Conservation (phyloP, 495 filamentous ascomycete genomes). For the Xeromyces bisporus region DNA sequence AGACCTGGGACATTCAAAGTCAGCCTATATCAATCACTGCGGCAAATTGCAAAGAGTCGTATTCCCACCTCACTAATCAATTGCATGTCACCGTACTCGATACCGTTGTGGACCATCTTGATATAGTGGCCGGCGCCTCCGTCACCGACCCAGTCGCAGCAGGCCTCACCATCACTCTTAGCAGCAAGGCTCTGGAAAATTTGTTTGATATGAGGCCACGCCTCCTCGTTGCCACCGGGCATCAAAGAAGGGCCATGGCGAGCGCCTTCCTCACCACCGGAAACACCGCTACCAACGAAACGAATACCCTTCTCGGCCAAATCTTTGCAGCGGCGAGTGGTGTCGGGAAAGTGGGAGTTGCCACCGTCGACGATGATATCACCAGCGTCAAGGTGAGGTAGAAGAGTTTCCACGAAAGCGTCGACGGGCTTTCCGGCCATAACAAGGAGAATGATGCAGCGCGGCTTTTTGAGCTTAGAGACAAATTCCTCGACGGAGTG, state of each 20-base stretch:
- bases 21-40: background rate
- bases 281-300: slow-evolving; percentile 95
- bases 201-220: slow-evolving; percentile 97
- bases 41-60: slow-evolving; percentile 2
- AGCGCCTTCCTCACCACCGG: slow-evolving; percentile 97
- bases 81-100: slow-evolving; percentile 99
- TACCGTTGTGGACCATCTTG: slow-evolving; percentile 99
- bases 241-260: slow-evolving; percentile 94
- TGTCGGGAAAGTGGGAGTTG: slow-evolving; percentile 98
- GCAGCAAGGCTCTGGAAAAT: slow-evolving; percentile 95
- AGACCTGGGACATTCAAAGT: slow-evolving; percentile 45
- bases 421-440: slow-evolving; percentile 96
- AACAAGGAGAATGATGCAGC: slow-evolving; percentile 93
- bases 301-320: slow-evolving; percentile 73
- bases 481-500: slow-evolving; percentile 89
- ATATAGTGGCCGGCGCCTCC: slow-evolving; percentile 98
- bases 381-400: slow-evolving; percentile 74
- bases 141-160: slow-evolving; percentile 99
- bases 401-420: slow-evolving; percentile 91
- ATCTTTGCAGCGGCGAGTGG: slow-evolving; percentile 86
- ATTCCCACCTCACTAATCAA: slow-evolving; percentile 83
- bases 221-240: slow-evolving; percentile 95
- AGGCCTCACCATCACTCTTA: slow-evolving; percentile 90
- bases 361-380: slow-evolving; percentile 99
- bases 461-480: slow-evolving; percentile 87